Conservation (phyloP, 192 early-diverging fungal genomes). For the Glomus cerebriforme region DNA sequence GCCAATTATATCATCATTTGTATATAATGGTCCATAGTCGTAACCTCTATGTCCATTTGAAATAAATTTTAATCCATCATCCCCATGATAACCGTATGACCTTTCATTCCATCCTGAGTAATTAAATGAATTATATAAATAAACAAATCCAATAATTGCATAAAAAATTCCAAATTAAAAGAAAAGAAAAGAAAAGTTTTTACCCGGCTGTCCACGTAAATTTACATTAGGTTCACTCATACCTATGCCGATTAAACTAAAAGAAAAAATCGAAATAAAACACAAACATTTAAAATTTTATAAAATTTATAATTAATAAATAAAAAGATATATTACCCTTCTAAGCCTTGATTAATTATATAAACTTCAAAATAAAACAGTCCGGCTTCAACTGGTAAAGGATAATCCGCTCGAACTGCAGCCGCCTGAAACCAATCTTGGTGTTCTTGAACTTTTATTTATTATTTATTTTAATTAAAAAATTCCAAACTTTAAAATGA, state of each 20-base stretch:
- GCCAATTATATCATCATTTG: background rate
- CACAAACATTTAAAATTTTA: too few species aligned
- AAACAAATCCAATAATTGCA: background rate
- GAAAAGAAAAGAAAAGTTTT: background rate
- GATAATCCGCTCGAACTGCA: background rate
- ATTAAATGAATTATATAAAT: background rate
- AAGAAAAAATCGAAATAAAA: background rate
- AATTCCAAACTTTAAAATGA: background rate
- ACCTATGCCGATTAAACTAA: background rate
- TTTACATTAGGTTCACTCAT: background rate
- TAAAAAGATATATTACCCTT: background rate
- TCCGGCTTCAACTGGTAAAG: background rate
- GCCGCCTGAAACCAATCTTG: background rate
- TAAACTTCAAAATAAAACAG: background rate
- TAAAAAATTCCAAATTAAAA: background rate
- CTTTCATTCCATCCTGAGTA: background rate
- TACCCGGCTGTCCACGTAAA: background rate
- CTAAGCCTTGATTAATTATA: background rate
- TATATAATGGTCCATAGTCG: background rate
- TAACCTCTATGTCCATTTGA: background rate
- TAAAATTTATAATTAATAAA: too few species aligned
- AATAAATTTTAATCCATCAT: background rate
- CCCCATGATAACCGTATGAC: background rate
- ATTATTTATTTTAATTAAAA: background rate
- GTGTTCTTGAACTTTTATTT: background rate